Conservation (phyloP, 2,329 filamentous ascomycete species). For the Diplodia mutila region DNA sequence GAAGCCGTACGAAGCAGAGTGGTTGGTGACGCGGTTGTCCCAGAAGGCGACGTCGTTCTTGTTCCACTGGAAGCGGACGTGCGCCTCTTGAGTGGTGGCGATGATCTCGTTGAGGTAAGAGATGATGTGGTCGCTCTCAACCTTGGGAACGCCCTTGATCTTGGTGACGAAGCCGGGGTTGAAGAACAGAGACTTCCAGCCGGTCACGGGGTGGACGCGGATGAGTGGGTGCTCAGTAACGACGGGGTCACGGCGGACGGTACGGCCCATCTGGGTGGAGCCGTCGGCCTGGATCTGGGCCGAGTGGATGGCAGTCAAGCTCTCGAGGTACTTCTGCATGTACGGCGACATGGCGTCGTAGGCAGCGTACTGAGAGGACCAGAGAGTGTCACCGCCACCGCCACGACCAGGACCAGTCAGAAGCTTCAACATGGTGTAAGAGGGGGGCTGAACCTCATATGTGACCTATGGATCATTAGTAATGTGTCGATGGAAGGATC, state of each 20-base stretch:
- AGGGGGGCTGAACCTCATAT: conserved; percentile 61
- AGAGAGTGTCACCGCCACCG: conserved; percentile 61
- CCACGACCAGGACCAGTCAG: conserved; percentile 58
- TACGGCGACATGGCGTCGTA: conserved; percentile 60
- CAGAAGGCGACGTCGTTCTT: conserved; percentile 69
- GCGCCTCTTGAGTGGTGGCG: conserved; percentile 66
- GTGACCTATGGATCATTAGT: conserved; percentile 49
- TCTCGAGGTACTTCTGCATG: conserved; percentile 63
- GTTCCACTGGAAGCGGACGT: conserved; percentile 68
- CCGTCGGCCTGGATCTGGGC: conserved; percentile 59
- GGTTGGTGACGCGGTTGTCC: conserved; percentile 65
- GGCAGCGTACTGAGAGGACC: conserved; percentile 62
- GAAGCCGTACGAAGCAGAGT: conserved; percentile 61
- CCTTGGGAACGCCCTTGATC: conserved; percentile 62
- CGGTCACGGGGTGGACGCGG: conserved; percentile 64
- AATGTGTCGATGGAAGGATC: conserved; percentile 29
- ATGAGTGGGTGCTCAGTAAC: conserved; percentile 61
- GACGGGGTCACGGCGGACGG: conserved; percentile 57
- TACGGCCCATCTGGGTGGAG: conserved; percentile 54
- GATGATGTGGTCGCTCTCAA: conserved; percentile 58
- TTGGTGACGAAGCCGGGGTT: conserved; percentile 62
- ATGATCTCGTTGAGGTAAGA: conserved; percentile 59
- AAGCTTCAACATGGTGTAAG: conserved; percentile 61
- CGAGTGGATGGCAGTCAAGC: conserved; percentile 60
- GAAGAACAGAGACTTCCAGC: conserved; percentile 65